Evolutionary conservation across 78 protist genomes (phyloP).

Genomic region (Pirum gemmata): DNA sequence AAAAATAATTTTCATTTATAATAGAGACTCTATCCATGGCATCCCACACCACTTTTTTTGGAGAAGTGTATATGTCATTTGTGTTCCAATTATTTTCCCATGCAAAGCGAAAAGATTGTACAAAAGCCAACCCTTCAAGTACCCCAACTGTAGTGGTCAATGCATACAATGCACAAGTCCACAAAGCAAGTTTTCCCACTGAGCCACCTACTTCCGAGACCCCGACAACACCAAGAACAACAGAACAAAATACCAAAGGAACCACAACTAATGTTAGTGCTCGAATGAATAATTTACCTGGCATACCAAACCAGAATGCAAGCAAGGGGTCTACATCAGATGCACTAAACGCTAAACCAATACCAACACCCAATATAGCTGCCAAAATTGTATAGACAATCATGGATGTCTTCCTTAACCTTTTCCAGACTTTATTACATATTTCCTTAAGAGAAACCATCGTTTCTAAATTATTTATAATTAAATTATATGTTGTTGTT

Average conservation of each 20-base stretch:
- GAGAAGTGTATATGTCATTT: not conserved
- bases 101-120: conserved; percentile 23
- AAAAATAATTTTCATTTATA: no score
- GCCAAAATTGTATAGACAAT: conserved; percentile 27
- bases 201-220: conserved; percentile 31
- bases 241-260: conserved; percentile 28
- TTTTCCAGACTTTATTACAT: no score
- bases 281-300: conserved; percentile 23
- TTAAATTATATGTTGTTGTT: no score
- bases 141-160: conserved; percentile 35
- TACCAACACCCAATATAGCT: conserved; percentile 22
- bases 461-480: no score
- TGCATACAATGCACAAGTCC: conserved; percentile 18
- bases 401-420: not conserved
- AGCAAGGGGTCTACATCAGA: not conserved
- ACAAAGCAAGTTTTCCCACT: not conserved
- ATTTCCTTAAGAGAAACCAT: no score
- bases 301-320: conserved; percentile 28
- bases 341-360: not conserved
- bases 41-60: not conserved
- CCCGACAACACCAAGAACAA: conserved; percentile 33
- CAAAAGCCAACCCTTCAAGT: conserved; percentile 36
- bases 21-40: not conserved
- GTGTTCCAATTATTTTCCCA: no score
- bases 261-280: conserved; percentile 30